A percentile compares a stretch with the other conserved stretches of the same genome.
phyloP scores from a whole-genome alignment of 306 rosid species.

The Arachis hypogaea region DNA sequence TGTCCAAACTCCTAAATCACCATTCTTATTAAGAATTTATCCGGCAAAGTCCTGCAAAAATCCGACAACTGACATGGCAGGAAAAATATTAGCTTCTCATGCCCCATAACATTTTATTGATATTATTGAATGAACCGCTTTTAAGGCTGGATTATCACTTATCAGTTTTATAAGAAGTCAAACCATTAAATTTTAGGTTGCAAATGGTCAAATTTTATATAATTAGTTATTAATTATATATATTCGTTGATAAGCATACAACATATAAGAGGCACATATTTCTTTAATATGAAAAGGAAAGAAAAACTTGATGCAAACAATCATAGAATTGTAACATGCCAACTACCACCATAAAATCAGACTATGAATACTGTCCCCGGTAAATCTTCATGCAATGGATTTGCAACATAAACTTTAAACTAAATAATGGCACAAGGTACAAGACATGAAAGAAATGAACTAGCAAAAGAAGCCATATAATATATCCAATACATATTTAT shows the following conservation, averaged over 20 bases:
- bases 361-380: neutral
- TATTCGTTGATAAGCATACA: neutral
- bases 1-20: too few species aligned
- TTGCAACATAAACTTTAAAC: slow-evolving; percentile 6
- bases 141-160: too few species aligned
- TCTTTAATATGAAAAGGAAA: neutral
- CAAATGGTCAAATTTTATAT: neutral
- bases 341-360: neutral
- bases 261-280: neutral
- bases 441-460: neutral
- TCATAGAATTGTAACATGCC: neutral
- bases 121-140: too few species aligned
- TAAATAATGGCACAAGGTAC: neutral
- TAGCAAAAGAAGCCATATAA: neutral
- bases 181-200: neutral
- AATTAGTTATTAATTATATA: neutral
- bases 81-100: too few species aligned
- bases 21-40: too few species aligned
- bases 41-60: too few species aligned
- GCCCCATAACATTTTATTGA: too few species aligned
- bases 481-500: neutral
- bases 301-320: neutral
- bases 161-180: too few species aligned
- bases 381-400: neutral
- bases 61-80: too few species aligned